Conservation (phyloP, 768 basidiomycete species). For the Gloeopeniophorella convolvens region DNA sequence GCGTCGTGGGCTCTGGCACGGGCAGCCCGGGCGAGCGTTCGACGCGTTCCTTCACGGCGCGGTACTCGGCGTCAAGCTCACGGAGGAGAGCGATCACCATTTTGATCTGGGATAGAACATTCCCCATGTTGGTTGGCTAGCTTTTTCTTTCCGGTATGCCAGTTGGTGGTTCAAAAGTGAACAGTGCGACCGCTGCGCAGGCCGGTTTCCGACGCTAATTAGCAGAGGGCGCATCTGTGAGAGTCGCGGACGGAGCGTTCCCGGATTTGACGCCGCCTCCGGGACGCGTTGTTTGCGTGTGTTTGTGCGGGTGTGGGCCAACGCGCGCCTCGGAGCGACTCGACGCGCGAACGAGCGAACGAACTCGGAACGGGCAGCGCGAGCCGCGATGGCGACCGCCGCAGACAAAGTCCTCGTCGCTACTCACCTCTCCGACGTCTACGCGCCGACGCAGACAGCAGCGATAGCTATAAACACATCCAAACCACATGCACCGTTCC, state of each 20-base stretch:
- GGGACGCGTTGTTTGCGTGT: neutral
- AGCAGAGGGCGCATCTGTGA: too few relatives aligned
- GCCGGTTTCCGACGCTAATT: too few relatives aligned
- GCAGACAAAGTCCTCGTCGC: constrained; percentile 24
- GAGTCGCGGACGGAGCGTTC: too few relatives aligned
- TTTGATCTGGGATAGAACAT: constrained; percentile 5
- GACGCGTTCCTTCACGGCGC: constrained; percentile 25
- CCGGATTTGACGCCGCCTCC: too few relatives aligned
- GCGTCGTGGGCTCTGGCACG: constrained; percentile 41
- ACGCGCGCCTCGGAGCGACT: neutral
- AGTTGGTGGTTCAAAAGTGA: too few relatives aligned
- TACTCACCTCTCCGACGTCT: constrained; percentile 60
- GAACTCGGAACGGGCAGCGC: neutral
- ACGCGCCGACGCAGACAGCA: constrained; percentile 42
- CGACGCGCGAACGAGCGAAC: neutral
- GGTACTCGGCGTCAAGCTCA: constrained; percentile 9
- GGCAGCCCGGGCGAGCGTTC: constrained; percentile 49
- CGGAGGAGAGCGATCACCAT: neutral
- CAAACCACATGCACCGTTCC: constrained; percentile 46
- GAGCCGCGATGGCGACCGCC: constrained; percentile 2
- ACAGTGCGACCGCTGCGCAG: too few relatives aligned
- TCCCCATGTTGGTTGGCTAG: too few relatives aligned
- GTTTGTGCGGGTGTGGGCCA: too few relatives aligned
- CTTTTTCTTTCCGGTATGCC: too few relatives aligned
- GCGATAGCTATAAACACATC: constrained; percentile 53